A percentile compares a stretch with the other conserved stretches of the same genome.
phyloP scores from a whole-genome alignment of 768 basidiomycete genomes.

The Lactarius indigo region DNA sequence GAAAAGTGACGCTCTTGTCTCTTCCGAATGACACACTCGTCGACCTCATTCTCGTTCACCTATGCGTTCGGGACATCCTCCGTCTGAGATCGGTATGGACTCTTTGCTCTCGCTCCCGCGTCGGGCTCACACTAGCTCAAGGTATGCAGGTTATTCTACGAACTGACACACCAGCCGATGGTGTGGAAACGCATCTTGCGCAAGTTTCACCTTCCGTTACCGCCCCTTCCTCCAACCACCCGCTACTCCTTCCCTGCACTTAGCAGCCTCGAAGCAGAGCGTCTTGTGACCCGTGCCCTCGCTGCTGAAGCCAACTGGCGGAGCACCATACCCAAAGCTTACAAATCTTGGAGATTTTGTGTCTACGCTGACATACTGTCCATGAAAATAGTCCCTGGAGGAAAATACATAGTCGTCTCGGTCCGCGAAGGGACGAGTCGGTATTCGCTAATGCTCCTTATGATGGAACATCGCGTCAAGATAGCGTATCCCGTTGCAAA shows the following conservation, averaged over 20 bases:
- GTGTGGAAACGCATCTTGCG: conserved; percentile 26
- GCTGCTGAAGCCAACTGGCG: conserved; percentile 27
- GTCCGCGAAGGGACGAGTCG: conserved; percentile 12
- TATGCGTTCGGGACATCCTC: conserved; percentile 24
- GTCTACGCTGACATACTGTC: conserved; percentile 18
- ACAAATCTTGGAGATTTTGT: conserved; percentile 17
- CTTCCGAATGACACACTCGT: conserved; percentile 23
- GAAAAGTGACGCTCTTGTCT: conserved; percentile 1
- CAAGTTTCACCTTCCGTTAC: conserved; percentile 23
- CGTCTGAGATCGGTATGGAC: conserved; percentile 22
- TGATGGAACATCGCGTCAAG: conserved; percentile 27
- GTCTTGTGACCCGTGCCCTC: conserved; percentile 22
- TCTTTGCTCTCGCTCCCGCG: background rate
- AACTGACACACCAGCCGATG: conserved; percentile 23
- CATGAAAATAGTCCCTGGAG: conserved; percentile 26
- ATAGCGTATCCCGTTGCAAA: conserved; percentile 24
- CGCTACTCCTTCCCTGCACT: conserved; percentile 20
- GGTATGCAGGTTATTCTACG: conserved; percentile 23
- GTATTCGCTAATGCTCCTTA: conserved; percentile 21
- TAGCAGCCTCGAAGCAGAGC: conserved; percentile 25
- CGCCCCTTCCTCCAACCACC: conserved; percentile 23
- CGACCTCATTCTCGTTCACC: conserved; percentile 22
- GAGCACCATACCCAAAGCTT: conserved; percentile 20
- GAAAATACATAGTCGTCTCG: conserved; percentile 24
- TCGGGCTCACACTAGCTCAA: background rate